Evolutionary conservation across 2,329 filamentous ascomycete genomes (phyloP).

Genomic region (Botrytis fabae): DNA sequence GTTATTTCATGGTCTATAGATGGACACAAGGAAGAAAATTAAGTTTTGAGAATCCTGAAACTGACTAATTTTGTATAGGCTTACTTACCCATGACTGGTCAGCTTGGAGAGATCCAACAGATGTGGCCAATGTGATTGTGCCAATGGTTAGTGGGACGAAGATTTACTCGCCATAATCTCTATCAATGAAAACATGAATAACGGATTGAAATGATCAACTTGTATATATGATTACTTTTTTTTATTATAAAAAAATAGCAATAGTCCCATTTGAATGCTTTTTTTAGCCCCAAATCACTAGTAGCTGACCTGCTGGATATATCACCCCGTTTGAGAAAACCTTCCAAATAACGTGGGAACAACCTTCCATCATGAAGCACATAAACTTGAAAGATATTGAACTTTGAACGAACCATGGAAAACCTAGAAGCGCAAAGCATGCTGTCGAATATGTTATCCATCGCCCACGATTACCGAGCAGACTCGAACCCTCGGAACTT

Average conservation of each 20-base stretch:
- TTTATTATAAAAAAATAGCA: not conserved
- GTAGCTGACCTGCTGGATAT: too few species aligned
- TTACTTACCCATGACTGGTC: slow-evolving; percentile 21
- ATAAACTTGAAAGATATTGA: too few species aligned
- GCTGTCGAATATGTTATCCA: too few species aligned
- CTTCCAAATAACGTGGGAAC: too few species aligned
- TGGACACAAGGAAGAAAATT: not conserved
- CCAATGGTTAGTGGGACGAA: slow-evolving; percentile 22
- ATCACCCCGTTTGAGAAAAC: too few species aligned
- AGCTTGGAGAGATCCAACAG: slow-evolving; percentile 15
- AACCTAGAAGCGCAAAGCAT: too few species aligned
- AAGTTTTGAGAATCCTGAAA: not conserved
- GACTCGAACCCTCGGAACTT: too few species aligned
- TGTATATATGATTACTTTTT: too few species aligned
- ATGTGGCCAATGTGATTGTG: not conserved
- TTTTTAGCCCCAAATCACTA: too few species aligned
- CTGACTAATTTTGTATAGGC: slow-evolving; percentile 2
- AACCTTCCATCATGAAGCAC: too few species aligned
- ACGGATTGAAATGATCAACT: not conserved
- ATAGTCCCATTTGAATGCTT: not conserved
- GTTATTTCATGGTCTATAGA: not conserved
- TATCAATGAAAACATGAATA: not conserved
- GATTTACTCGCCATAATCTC: slow-evolving; percentile 9
- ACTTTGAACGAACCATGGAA: too few species aligned
- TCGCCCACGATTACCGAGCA: too few species aligned